Evolutionary conservation across 208 protist genomes (phyloP), one percentile per base, ranked within the genome.

Genomic region (Leishmania braziliensis): DNA sequence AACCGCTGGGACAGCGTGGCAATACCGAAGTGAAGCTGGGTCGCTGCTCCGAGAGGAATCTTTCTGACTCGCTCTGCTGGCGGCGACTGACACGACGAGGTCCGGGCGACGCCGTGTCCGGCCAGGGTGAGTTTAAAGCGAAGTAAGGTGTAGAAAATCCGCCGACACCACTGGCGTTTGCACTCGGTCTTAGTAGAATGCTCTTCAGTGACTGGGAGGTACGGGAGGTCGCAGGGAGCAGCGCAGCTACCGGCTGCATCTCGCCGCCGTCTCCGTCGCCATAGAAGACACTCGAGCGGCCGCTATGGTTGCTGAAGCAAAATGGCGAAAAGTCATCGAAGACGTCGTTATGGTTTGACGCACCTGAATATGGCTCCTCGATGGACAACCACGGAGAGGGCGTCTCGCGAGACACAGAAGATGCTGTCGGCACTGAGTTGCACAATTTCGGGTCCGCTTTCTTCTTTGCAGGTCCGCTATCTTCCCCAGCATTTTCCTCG

Each of bases 181-280:
- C 58, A 48, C 75, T 76, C 8, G 80, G 70, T 39, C 69, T 62
- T 23, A 84, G 75, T 12, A 84, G 75, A 75, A 84, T 84, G 29
- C 80, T 84, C 56, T 69, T 63, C 3, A 66, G 80, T 16, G 80
- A 76, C 23, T 29, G 68, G n/a, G 60, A 62, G 23, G 75, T 23
- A 48, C 23, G 33, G 29, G 66, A 20, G 43, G 73, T 46, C 36
- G 62, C 33, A 56, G 71, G 39, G 63, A 43, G 18, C 12, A 26
- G 33, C 10, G 36, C 46, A 18, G 60, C 26, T 9, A 20, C 62
- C 43, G 62, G 43, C n/a, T 14, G 63, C 26, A 70, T 18, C 10
- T 54, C 10, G 43, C 18, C 56, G 48, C 56, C 26, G 43, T 16
- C 54, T 20, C 78, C 74, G 78, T 60, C 39, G 26, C 18, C 71